phyloP scores from a whole-genome alignment of 2,329 filamentous ascomycete species.

The Arthrobotrys megalospora region DNA sequence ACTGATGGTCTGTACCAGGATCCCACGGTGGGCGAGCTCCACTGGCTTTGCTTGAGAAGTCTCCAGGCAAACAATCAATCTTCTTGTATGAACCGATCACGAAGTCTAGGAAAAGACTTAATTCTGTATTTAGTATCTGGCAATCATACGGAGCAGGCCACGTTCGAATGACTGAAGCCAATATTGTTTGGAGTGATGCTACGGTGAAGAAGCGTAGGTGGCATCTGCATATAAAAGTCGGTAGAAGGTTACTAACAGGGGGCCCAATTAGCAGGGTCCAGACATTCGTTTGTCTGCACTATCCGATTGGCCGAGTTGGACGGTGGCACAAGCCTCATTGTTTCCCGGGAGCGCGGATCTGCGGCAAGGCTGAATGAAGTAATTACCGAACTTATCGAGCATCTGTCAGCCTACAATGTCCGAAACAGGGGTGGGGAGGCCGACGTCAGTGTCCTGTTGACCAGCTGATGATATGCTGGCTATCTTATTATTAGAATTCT shows the following conservation, averaged over 20 bases:
- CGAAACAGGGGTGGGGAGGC: not conserved
- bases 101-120: constrained; percentile 22
- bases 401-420: constrained; percentile 29
- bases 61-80: constrained; percentile 10
- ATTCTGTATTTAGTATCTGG: constrained; percentile 35
- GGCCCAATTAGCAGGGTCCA: constrained; percentile 1
- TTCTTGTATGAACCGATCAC: constrained; percentile 21
- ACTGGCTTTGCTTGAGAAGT: constrained; percentile 23
- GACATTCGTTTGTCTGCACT: constrained; percentile 30
- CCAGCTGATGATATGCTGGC: not conserved
- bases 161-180: constrained; percentile 29
- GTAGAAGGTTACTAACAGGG: constrained; percentile 13
- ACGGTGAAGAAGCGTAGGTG: constrained; percentile 9
- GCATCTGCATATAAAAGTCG: not conserved
- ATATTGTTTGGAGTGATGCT: constrained; percentile 46
- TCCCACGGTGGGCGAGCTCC: constrained; percentile 18
- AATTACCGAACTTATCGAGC: constrained; percentile 32
- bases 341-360: constrained; percentile 36
- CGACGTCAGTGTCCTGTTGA: not conserved
- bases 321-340: constrained; percentile 25
- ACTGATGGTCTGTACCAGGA: constrained; percentile 10
- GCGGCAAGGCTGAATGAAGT: constrained; percentile 27
- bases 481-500: constrained; percentile 7
- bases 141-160: constrained; percentile 53
- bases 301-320: constrained; percentile 18